These are phyloP conservation scores for Clarireedia hainanense DNA, from an alignment of 2,329 filamentous ascomycete genomes.

Conservation along the genomic window DNA sequence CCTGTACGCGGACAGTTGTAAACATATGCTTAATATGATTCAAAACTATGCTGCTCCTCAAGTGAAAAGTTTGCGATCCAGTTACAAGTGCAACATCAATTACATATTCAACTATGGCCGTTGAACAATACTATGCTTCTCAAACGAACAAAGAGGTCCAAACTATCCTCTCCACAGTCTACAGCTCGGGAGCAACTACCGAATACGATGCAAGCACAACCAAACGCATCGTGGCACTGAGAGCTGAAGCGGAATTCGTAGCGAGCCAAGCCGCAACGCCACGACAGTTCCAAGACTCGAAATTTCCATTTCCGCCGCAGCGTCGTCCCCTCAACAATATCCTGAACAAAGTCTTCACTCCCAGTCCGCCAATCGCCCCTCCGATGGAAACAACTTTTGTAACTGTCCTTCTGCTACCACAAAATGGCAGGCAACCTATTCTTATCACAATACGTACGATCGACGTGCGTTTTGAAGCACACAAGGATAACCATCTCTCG, in stretches of 20 bases:
- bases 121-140: background rate
- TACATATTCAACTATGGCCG: background rate
- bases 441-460: slow-evolving; percentile 6
- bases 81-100: too few species aligned
- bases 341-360: slow-evolving; percentile 4
- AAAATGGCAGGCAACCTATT: background rate
- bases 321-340: background rate
- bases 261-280: background rate
- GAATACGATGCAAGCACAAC: background rate
- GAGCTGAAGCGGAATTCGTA: background rate
- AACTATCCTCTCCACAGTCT: background rate
- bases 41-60: too few species aligned
- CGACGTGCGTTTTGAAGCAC: slow-evolving; percentile 3
- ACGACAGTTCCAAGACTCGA: background rate
- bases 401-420: slow-evolving; percentile 2
- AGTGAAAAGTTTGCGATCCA: too few species aligned
- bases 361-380: background rate
- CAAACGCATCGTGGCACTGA: background rate
- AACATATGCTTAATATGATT: too few species aligned
- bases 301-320: background rate
- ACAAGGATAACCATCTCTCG: slow-evolving; percentile 5
- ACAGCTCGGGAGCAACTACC: background rate
- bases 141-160: background rate
- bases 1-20: too few species aligned
- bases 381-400: slow-evolving; percentile 1